phyloP scores from a whole-genome alignment of 257 asterid species.

The Gentiana macrophylla region DNA sequence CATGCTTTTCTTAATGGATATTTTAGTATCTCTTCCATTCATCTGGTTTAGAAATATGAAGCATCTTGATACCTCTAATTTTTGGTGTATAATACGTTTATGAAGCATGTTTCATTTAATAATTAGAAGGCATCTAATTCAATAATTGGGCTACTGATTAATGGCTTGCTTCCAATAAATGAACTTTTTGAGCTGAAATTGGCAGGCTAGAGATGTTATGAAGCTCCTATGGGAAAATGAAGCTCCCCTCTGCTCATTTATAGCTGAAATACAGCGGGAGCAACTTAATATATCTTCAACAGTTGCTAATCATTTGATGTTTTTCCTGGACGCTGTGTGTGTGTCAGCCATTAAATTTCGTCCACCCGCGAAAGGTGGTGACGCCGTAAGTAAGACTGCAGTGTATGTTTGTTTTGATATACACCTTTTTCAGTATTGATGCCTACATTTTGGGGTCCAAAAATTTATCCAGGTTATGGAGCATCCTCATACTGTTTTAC shows the following conservation, averaged over 20 bases:
- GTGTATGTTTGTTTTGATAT: not conserved
- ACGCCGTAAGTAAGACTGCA: slow-evolving; percentile 52
- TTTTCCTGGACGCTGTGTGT: slow-evolving; percentile 61
- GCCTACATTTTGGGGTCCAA: not conserved
- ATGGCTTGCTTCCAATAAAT: not conserved
- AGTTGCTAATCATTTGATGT: slow-evolving; percentile 45
- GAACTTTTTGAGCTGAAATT: slow-evolving; percentile 18
- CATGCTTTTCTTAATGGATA: no score
- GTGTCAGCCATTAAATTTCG: slow-evolving; percentile 88
- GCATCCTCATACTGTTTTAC: slow-evolving; percentile 73
- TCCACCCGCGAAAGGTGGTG: slow-evolving; percentile 79
- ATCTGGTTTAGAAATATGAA: no score
- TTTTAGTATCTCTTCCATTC: no score
- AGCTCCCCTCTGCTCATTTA: slow-evolving; percentile 56
- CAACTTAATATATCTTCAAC: slow-evolving; percentile 25
- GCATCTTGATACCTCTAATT: no score
- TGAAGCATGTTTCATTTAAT: no score
- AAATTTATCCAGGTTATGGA: slow-evolving; percentile 64
- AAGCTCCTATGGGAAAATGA: slow-evolving; percentile 84
- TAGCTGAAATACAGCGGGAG: slow-evolving; percentile 60
- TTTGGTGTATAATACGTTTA: no score
- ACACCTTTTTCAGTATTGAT: slow-evolving; percentile 2
- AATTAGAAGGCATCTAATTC: no score
- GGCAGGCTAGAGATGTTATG: slow-evolving; percentile 61
- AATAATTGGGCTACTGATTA: no score